These are phyloP conservation scores for Entrophospora sp. DNA, from an alignment of 192 early-diverging fungal species.

Conservation along the genomic window DNA sequence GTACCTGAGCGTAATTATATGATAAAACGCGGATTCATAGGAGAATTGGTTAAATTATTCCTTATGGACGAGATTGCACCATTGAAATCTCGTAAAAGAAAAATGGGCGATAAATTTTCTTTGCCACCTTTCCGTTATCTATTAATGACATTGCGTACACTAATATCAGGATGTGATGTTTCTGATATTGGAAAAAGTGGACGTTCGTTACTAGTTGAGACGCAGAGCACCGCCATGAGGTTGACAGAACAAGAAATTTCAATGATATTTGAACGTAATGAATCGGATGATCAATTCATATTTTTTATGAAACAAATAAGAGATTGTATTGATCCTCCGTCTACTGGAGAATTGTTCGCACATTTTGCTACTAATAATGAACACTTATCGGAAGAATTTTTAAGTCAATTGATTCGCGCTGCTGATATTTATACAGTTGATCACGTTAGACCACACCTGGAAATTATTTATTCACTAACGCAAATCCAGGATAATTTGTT, in stretches of 20 bases:
- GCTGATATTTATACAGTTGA: slow-evolving; percentile 6
- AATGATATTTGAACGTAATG: slow-evolving; percentile 7
- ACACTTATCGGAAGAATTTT: neutral
- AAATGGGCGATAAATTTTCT: slow-evolving; percentile 43
- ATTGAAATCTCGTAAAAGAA: slow-evolving; percentile 25
- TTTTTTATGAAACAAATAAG: slow-evolving; percentile 17
- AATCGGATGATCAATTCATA: neutral
- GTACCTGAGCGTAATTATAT: slow-evolving; percentile 26
- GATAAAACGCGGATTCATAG: slow-evolving; percentile 27
- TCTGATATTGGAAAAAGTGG: slow-evolving; percentile 11
- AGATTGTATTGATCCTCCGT: neutral
- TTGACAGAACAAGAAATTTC: neutral
- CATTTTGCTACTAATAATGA: slow-evolving; percentile 11
- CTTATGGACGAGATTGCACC: slow-evolving; percentile 28
- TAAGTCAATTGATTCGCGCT: slow-evolving; percentile 11
- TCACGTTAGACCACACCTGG: slow-evolving; percentile 4
- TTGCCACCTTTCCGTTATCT: slow-evolving; percentile 32
- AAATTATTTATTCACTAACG: slow-evolving; percentile 3
- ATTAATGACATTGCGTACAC: slow-evolving; percentile 24
- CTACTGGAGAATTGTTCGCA: slow-evolving; percentile 5
- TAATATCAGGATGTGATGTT: slow-evolving; percentile 27
- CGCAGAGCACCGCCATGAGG: neutral
- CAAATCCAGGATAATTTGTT: slow-evolving; percentile 3
- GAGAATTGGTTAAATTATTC: slow-evolving; percentile 30
- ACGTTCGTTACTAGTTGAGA: neutral